Evolutionary conservation across 768 basidiomycete species (phyloP).

Genomic region (Ephemerocybe angulata): DNA sequence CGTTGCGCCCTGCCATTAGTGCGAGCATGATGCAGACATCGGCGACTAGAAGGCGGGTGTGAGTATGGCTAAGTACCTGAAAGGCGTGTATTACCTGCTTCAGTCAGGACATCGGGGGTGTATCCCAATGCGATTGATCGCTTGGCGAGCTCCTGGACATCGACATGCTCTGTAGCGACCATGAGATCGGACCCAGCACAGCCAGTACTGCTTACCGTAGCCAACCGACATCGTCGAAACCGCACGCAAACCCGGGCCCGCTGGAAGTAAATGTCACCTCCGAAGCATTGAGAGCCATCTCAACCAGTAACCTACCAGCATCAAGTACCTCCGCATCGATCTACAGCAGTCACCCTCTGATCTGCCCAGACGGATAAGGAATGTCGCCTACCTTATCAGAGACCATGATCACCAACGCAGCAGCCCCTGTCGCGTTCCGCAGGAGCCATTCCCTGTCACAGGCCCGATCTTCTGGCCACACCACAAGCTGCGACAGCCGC

Average conservation of each 20-base stretch:
- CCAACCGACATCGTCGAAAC: constrained; percentile 94
- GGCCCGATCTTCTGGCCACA: constrained; percentile 49
- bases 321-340: constrained; percentile 72
- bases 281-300: not conserved
- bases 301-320: constrained; percentile 33
- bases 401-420: constrained; percentile 61
- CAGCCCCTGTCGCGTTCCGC: constrained; percentile 62
- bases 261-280: constrained; percentile 30
- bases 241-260: constrained; percentile 72
- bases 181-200: not conserved
- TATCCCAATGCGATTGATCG: constrained; percentile 76
- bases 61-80: not conserved
- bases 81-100: constrained; percentile 57
- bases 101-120: constrained; percentile 91
- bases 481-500: constrained; percentile 27
- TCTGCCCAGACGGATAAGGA: not conserved
- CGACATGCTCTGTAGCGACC: constrained; percentile 67
- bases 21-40: constrained; percentile 88
- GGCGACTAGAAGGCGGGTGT: constrained; percentile 54
- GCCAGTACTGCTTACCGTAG: constrained; percentile 66
- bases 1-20: constrained; percentile 90
- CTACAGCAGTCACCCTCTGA: constrained; percentile 31
- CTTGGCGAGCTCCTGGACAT: constrained; percentile 53
- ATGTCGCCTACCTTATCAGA: constrained; percentile 57
- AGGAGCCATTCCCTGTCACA: constrained; percentile 71